Conservation (phyloP, 164 flowering plant species). For the Piper longum region DNA sequence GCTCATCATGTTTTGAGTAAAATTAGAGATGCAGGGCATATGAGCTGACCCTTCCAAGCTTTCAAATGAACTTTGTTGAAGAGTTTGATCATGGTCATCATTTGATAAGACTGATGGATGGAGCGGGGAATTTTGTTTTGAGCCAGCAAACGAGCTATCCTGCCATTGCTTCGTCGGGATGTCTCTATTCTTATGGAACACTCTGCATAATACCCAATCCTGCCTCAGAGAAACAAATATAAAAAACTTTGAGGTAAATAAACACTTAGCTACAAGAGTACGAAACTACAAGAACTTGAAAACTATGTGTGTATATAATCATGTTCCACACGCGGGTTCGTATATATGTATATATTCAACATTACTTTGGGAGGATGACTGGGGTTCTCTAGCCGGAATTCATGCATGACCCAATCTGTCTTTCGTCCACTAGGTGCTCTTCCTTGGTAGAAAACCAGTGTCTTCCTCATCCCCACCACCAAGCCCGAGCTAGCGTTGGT, state of each 20-base stretch:
- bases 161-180: constrained; percentile 10
- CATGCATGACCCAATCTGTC: constrained; percentile 84
- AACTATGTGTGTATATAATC: no score
- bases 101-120: constrained; percentile 1
- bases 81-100: constrained; percentile 27
- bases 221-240: constrained; percentile 13
- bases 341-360: neutral
- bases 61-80: constrained; percentile 22
- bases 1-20: constrained; percentile 8
- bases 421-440: constrained; percentile 71
- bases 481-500: constrained; percentile 14
- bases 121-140: constrained; percentile 4
- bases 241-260: no score
- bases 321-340: no score
- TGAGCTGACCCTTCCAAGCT: constrained; percentile 18
- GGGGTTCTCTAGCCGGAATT: constrained; percentile 54
- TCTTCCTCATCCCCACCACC: constrained; percentile 77
- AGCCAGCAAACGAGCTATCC: constrained; percentile 15
- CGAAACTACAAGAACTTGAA: no score
- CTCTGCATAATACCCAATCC: constrained; percentile 88
- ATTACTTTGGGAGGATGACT: constrained; percentile 46
- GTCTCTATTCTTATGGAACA: constrained; percentile 49
- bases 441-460: constrained; percentile 65
- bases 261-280: no score
- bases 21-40: constrained; percentile 66